Evolutionary conservation across 805 yeast species (phyloP).

Genomic region (Suhomyces sp.): DNA sequence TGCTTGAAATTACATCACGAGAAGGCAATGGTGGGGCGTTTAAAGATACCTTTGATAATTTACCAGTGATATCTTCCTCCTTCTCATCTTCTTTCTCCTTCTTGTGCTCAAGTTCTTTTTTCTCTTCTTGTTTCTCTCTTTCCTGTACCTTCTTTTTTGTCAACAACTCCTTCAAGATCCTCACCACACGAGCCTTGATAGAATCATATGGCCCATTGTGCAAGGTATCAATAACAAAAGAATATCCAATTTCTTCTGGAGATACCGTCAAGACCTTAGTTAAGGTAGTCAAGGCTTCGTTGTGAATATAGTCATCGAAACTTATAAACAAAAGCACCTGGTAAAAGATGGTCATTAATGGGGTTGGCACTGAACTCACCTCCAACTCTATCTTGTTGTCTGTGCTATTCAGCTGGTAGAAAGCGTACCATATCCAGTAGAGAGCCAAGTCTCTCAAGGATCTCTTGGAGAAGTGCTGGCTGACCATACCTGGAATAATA

Average conservation of each 20-base stretch:
- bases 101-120: conserved; percentile 11
- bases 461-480: conserved; percentile 15
- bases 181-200: conserved; percentile 57
- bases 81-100: neutral
- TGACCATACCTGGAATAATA: conserved; percentile 35
- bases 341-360: conserved; percentile 27
- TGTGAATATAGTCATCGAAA: conserved; percentile 25
- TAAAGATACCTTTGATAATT: neutral
- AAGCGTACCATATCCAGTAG: conserved; percentile 39
- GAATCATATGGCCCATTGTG: conserved; percentile 62
- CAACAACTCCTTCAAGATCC: conserved; percentile 67
- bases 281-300: conserved; percentile 55
- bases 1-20: conserved; percentile 19
- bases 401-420: conserved; percentile 17
- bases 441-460: conserved; percentile 27
- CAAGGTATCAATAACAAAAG: conserved; percentile 62
- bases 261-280: conserved; percentile 59
- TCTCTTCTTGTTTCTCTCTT: conserved; percentile 20
- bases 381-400: conserved; percentile 23
- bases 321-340: conserved; percentile 26
- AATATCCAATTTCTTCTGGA: conserved; percentile 55
- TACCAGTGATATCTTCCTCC: neutral
- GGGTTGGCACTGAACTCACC: conserved; percentile 28
- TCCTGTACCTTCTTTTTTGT: conserved; percentile 25
- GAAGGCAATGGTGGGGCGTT: conserved; percentile 18